Base-by-base conservation (phyloP, 352 stramenopile genomes). In the Phytophthora lateralis region DNA sequence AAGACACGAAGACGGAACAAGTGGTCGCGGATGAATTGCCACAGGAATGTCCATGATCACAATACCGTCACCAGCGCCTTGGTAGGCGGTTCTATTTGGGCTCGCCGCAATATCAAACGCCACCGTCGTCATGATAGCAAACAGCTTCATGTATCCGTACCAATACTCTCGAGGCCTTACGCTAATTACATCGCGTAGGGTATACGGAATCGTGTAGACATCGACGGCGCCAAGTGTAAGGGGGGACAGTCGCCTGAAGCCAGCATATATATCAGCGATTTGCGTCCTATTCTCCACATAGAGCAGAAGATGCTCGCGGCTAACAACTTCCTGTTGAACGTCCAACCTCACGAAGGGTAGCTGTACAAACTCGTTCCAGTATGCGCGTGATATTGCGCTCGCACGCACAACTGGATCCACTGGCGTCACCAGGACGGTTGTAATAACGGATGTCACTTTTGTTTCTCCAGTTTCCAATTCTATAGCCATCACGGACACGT, bases 311-410 rank as follows among this genome's bases (percentile, higher is more conserved):
- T 80, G 47, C 14, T 82, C 71, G 8, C 76, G 73, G 32, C 21
- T 61, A 11, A 34, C 55, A 11, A 78, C 60, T 58, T 81, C 76
- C 17, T 74, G 63, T 0, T 55, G 51, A 9, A 35, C 24, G 46
- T 85, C 73, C 15, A 73, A 38, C 14, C 71, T 68, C 20, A 73
- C 46, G 26, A 85, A 78, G 11, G 76, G 76, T 4, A 85, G n/a
- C 0, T 57, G 71, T 3, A 81, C 63, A 48, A 85, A 85, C 9
- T 60, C 49, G 17, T 75, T 80, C 43, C 61, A 47, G 34, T 55
- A 55, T 15, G 39, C 47, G 43, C 65, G 70, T 14, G 59, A 60
- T 20, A 71, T 17, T 8, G 46, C 42, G 15, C 45, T 60, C 1
- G 54, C 49, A 41, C 48, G 51, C 17, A 77, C 42, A 11, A 74